These are phyloP conservation scores for Solanum pimpinellifolium DNA, from an alignment of 257 asterid genomes.

Conservation along the genomic window DNA sequence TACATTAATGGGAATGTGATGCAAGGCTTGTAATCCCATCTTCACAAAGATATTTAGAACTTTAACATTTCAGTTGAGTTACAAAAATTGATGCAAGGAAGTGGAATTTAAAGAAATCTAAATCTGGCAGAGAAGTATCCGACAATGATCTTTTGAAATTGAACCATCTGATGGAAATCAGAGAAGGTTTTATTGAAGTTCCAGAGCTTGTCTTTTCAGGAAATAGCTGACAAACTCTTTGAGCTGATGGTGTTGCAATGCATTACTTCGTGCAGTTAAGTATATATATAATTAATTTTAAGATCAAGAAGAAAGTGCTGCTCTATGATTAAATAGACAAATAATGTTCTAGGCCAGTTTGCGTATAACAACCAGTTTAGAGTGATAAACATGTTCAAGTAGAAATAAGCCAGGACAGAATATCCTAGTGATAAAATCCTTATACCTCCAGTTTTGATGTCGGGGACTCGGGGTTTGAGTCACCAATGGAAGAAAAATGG, in stretches of 20 bases:
- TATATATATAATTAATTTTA: background rate
- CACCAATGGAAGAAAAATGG: background rate
- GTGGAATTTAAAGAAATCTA: background rate
- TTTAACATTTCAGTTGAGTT: background rate
- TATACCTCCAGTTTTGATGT: background rate
- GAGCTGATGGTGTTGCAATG: background rate
- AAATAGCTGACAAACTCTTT: background rate
- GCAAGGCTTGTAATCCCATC: background rate
- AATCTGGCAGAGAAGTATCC: background rate
- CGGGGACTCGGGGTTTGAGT: background rate
- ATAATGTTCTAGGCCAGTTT: background rate
- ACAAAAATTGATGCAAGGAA: background rate
- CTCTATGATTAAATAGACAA: background rate
- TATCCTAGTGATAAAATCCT: background rate
- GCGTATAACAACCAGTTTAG: background rate
- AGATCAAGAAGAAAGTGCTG: background rate
- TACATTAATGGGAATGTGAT: background rate
- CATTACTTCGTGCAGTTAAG: background rate
- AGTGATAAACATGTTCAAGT: background rate
- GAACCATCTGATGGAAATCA: background rate
- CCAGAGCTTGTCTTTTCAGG: background rate
- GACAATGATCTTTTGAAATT: background rate
- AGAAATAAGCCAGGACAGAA: background rate
- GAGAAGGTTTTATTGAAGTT: background rate
- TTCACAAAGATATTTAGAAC: background rate